A percentile compares a stretch with the other conserved stretches of the same genome.
phyloP scores from a whole-genome alignment of 805 yeast species.

The Ogataea ramenticola region DNA sequence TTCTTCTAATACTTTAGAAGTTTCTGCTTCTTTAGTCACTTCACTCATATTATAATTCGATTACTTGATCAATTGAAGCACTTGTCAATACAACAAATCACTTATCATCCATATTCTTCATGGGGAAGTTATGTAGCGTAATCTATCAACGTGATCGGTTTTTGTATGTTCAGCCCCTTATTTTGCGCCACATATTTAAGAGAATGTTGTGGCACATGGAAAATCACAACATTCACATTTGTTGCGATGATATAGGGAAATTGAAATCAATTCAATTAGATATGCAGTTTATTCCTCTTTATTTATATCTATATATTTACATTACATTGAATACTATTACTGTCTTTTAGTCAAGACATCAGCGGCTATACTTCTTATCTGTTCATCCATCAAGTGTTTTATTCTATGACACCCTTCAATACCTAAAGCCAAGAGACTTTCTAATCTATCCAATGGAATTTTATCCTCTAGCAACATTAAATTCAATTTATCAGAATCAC shows the following conservation, averaged over 20 bases:
- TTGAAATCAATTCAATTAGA: too few species aligned
- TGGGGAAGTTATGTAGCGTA: too few species aligned
- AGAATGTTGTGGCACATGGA: too few species aligned
- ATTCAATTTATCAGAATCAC: slow-evolving; percentile 72
- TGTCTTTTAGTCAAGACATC: slow-evolving; percentile 24
- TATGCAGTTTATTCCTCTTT: background rate
- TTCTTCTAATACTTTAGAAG: background rate
- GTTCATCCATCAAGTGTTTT: slow-evolving; percentile 78
- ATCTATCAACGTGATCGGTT: too few species aligned
- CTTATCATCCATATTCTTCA: too few species aligned
- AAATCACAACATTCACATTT: too few species aligned
- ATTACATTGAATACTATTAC: slow-evolving; percentile 1
- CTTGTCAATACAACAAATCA: too few species aligned
- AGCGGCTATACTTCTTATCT: slow-evolving; percentile 71
- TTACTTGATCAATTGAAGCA: too few species aligned
- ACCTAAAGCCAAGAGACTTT: slow-evolving; percentile 69
- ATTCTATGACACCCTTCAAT: slow-evolving; percentile 82
- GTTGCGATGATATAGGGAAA: too few species aligned
- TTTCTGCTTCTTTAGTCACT: slow-evolving; percentile 1
- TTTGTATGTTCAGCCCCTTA: too few species aligned
- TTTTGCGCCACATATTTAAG: too few species aligned
- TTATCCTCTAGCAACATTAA: slow-evolving; percentile 74
- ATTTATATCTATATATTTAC: background rate
- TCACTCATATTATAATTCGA: slow-evolving; percentile 4
- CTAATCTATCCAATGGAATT: slow-evolving; percentile 76